Conservation (phyloP, 2,329 filamentous ascomycete genomes). For the Xylaria digitata region DNA sequence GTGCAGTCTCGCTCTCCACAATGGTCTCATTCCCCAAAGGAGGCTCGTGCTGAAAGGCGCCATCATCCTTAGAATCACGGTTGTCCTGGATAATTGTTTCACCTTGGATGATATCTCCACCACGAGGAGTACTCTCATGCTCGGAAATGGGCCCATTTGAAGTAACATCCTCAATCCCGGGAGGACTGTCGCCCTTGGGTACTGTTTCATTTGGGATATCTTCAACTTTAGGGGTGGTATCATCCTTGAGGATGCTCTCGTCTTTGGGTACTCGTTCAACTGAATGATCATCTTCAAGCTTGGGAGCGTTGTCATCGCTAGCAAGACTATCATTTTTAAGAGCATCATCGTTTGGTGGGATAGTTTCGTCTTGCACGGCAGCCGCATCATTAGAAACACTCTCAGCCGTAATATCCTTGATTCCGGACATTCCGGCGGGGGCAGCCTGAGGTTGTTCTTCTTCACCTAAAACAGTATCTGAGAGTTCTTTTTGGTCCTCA, state of each 20-base stretch:
- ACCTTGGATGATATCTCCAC: background rate
- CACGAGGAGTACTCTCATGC: background rate
- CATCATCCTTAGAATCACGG: background rate
- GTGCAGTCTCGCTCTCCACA: background rate
- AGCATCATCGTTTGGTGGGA: background rate
- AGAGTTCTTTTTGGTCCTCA: background rate
- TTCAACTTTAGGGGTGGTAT: background rate
- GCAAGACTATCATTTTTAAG: background rate
- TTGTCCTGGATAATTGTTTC: background rate
- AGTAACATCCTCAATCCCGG: background rate
- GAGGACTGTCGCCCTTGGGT: background rate
- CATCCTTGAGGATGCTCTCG: background rate
- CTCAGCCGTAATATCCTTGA: conserved; percentile 2
- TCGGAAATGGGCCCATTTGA: background rate
- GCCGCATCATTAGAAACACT: conserved; percentile 1
- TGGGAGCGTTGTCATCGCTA: no score
- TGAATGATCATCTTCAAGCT: no score
- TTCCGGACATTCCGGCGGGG: background rate
- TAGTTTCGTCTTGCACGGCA: conserved; percentile 3
- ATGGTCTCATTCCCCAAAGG: background rate
- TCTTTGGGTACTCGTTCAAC: background rate
- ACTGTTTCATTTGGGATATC: background rate
- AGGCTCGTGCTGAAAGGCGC: background rate
- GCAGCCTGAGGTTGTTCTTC: conserved; percentile 2
- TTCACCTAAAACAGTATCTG: background rate